Evolutionary conservation across 768 basidiomycete species (phyloP).

Genomic region (Chalciporus chontae): DNA sequence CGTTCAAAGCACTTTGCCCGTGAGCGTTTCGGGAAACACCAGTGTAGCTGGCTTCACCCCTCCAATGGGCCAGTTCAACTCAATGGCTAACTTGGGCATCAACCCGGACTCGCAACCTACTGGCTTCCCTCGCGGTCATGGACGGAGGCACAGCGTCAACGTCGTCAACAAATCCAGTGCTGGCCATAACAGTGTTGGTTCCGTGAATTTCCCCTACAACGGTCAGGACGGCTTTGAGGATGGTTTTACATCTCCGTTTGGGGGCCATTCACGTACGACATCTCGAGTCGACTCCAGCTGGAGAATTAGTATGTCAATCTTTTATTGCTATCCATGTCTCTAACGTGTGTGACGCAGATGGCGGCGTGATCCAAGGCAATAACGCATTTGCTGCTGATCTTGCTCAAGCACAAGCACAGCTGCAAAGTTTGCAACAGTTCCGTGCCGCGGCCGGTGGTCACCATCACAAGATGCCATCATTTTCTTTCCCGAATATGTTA

Average conservation of each 20-base stretch:
- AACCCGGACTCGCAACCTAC: slow-evolving; percentile 63
- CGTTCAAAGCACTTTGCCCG: slow-evolving; percentile 81
- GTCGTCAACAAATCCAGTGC: slow-evolving; percentile 70
- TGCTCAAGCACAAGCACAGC: slow-evolving; percentile 94
- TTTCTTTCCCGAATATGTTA: slow-evolving; percentile 97
- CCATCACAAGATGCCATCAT: slow-evolving; percentile 95
- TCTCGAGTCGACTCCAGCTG: slow-evolving; percentile 81
- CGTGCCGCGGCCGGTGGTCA: slow-evolving; percentile 92
- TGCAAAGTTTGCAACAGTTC: slow-evolving; percentile 95
- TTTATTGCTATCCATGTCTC: neutral
- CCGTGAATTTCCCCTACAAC: slow-evolving; percentile 48
- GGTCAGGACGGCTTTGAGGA: slow-evolving; percentile 75
- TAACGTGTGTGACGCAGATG: slow-evolving; percentile 45
- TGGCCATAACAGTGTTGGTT: slow-evolving; percentile 44
- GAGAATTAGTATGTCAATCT: slow-evolving; percentile 71
- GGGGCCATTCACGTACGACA: slow-evolving; percentile 70
- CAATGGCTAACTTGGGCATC: slow-evolving; percentile 46
- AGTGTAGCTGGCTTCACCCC: slow-evolving; percentile 30
- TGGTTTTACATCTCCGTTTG: slow-evolving; percentile 63
- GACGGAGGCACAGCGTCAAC: slow-evolving; percentile 87
- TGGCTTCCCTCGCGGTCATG: slow-evolving; percentile 78
- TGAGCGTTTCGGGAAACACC: slow-evolving; percentile 45
- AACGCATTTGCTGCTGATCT: slow-evolving; percentile 76
- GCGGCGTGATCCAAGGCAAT: slow-evolving; percentile 65
- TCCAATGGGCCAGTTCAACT: slow-evolving; percentile 65